Base-by-base conservation (phyloP, 2,329 filamentous ascomycete species). In the Lachnellula cervina region DNA sequence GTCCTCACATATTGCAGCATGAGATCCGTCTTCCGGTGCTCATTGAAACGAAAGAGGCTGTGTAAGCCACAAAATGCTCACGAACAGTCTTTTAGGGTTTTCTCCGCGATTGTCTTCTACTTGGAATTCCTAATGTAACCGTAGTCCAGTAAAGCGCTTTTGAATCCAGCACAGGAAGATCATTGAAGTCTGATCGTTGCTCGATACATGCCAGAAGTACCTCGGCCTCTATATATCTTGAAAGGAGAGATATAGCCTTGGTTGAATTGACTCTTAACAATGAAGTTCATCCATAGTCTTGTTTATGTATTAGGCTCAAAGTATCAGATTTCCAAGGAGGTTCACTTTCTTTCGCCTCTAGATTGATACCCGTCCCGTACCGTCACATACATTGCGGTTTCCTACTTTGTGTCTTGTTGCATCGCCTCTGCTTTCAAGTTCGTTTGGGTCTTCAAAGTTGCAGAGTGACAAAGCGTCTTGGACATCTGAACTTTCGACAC, bases 371-470 rank as follows among this genome's bases (percentile, higher is more conserved):
- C 37, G 42, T 28, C 32, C 38, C n/a, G 51, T 44, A 35, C 43
- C 28, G 49, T 57, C 35, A 37, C 56, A 59, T 44, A 25, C n/a
- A 52, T 51, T 23, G 47, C 54, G 51, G 50, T 49, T 58, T n/a
- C 45, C 28, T 32, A 32, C 9, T 32, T 32, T 9, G 48, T 34
- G 47, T 49, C n/a, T 43, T 47, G 54, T n/a, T 59, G 48, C 49
- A 37, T 51, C 46, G 28, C 49, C 42, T 51, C 21, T 58, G 46
- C 37, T 49, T 34, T 16, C 46, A 35, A 21, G 49, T 14, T 49
- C 43, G 47, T 32, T 46, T 50, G 49, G 28, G 11, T 55, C 16
- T 50, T 25, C 34, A 42, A 43, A 49, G 17, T 42, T 11, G 37
- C 23, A 35, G 14, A 35, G 28, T 34, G 46, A 28, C 42, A n/a